phyloP scores from a whole-genome alignment of 371 early-diverging fungal genomes.

The Mucor racemosus region DNA sequence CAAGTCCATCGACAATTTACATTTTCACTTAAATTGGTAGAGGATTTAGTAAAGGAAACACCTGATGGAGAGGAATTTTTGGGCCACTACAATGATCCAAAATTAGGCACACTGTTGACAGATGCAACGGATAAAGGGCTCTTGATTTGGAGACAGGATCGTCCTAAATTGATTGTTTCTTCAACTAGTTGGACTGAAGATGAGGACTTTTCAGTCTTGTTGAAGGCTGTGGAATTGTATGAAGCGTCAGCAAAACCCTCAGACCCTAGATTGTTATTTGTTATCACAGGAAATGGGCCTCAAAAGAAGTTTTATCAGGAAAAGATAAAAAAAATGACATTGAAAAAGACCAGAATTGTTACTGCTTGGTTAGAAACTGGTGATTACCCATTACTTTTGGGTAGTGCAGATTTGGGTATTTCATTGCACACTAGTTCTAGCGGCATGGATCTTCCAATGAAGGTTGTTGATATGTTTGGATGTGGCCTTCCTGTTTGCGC shows the following conservation, averaged over 20 bases:
- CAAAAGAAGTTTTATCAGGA: conserved; percentile 70
- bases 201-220: conserved; percentile 88
- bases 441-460: conserved; percentile 97
- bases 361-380: conserved; percentile 84
- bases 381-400: conserved; percentile 87
- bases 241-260: conserved; percentile 32
- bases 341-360: conserved; percentile 66
- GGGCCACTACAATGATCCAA: conserved; percentile 15
- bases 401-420: conserved; percentile 91
- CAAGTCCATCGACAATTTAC: conserved; percentile 56
- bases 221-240: conserved; percentile 74
- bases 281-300: conserved; percentile 96
- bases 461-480: conserved; percentile 98
- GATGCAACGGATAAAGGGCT: conserved; percentile 30
- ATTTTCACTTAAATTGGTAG: conserved; percentile 14
- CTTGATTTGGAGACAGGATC: conserved; percentile 44
- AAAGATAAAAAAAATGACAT: conserved; percentile 56
- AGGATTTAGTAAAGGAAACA: conserved; percentile 43
- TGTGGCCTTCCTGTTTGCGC: conserved; percentile 93
- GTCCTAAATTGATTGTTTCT: conserved; percentile 81
- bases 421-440: conserved; percentile 92
- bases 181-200: conserved; percentile 97
- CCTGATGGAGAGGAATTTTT: conserved; percentile 17
- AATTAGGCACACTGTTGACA: conserved; percentile 51
- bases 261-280: conserved; percentile 71